These are phyloP conservation scores for Trichoderma asperelloides DNA, from an alignment of 495 filamentous ascomycete species.

Conservation along the genomic window DNA sequence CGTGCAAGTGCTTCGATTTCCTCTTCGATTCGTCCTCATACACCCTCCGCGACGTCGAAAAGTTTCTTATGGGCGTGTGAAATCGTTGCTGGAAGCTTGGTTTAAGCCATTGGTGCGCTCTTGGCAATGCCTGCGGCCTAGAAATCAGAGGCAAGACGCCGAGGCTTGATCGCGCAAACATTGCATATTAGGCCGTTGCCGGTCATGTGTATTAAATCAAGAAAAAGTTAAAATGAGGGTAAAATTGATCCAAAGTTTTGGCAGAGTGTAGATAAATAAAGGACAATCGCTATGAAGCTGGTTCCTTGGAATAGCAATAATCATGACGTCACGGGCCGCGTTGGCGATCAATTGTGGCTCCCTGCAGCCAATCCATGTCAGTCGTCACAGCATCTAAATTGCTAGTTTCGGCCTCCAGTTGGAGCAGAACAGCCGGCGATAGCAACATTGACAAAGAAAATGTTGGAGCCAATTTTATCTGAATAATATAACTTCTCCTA, in stretches of 20 bases:
- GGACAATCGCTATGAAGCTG: not conserved
- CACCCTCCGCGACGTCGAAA: not conserved
- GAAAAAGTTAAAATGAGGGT: too few relatives aligned
- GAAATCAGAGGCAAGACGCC: not conserved
- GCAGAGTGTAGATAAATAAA: not conserved
- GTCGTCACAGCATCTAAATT: not conserved
- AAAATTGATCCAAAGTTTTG: too few relatives aligned
- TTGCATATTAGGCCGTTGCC: not conserved
- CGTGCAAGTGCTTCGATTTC: conserved; percentile 26
- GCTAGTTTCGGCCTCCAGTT: not conserved
- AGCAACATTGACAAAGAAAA: too few relatives aligned
- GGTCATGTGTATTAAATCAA: too few relatives aligned
- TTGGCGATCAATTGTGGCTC: not conserved
- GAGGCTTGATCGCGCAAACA: not conserved
- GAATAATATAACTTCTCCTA: too few relatives aligned
- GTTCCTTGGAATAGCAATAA: not conserved
- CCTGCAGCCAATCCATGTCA: not conserved
- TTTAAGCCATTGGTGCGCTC: not conserved
- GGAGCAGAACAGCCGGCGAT: too few relatives aligned
- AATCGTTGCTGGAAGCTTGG: not conserved
- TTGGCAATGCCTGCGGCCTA: not conserved
- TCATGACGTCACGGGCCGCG: not conserved
- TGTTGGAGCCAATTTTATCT: too few relatives aligned
- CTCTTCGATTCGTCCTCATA: conserved; percentile 14
- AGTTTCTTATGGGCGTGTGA: not conserved